Evolutionary conservation across 305 asterid species (phyloP), one percentile per base, ranked within the genome.

Genomic region (Fraxinus floribunda): DNA sequence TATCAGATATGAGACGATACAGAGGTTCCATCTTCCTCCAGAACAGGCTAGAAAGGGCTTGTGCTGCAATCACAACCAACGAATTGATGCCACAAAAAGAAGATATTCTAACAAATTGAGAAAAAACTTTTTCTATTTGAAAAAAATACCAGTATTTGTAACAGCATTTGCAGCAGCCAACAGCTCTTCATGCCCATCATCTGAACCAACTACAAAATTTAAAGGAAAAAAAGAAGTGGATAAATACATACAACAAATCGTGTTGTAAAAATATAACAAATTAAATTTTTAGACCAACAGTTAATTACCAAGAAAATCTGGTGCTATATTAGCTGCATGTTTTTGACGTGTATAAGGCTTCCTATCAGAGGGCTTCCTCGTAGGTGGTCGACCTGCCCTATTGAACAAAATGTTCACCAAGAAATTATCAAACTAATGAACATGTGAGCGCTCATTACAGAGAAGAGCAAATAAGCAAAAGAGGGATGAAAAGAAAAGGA

Each of bases 131-230:
- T 52, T 80, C 55, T 80, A 79, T 78, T 81, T 46, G 39, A 81
- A 83, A 10, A 35, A 87, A 80, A 78, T 93, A 95, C 99, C 96
- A 75, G 93, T 83, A 85, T 92, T 89, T 52, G 91, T 86, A 87
- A 91, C 97, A 81, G 97, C 92, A 87, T 92, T 93, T 86, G 96
- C 92, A 73, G 99, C 96, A 87, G 97, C 95, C 89, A 93, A 88
- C 80, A 95, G 98, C 90, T 92, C 98, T 82, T 95, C 97, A 79
- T 89, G 96, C 82, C 98, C 99, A 89, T 91, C 94, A 89, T 90
- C 96, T 72, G 92, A 91, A 81, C 97, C 92, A 91, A 89, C 96
- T 91, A 91, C 49, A 73, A 4, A 52, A 80, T 74, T 75, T 77
- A 64, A 80, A 85, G 35, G 80, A 16, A 52, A 52, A 16, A 52